A percentile compares a stretch with the other conserved stretches of the same genome.
Evolutionary conservation across 192 early-diverging fungal genomes (phyloP).

Genomic region (Globomyces pollinis-pini): DNA sequence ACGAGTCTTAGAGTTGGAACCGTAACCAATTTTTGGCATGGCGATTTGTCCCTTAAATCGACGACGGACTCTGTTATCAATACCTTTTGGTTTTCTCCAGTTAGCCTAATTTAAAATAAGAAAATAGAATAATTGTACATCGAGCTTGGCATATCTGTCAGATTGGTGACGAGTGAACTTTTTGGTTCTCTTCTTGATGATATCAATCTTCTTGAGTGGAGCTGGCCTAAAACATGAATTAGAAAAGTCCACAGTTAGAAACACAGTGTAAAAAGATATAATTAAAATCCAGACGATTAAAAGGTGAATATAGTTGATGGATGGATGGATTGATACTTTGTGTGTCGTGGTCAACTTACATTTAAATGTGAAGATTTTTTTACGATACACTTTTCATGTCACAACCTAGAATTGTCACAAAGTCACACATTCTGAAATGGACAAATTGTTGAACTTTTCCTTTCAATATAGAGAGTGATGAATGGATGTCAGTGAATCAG

Average conservation of each 20-base stretch:
- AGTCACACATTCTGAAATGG: too few species aligned
- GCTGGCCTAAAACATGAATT: conserved; percentile 62
- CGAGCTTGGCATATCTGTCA: conserved; percentile 95
- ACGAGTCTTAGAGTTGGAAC: conserved; percentile 92
- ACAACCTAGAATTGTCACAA: too few species aligned
- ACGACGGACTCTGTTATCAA: conserved; percentile 96
- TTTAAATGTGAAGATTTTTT: too few species aligned
- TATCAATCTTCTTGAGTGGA: conserved; percentile 87
- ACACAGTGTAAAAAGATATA: neutral
- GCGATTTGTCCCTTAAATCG: conserved; percentile 96
- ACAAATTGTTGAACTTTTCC: too few species aligned
- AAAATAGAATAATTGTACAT: conserved; percentile 43
- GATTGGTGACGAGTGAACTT: conserved; percentile 95
- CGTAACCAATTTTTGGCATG: conserved; percentile 99
- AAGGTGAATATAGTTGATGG: too few species aligned
- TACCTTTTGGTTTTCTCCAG: conserved; percentile 99
- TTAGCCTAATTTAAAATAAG: conserved; percentile 60
- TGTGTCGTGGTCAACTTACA: too few species aligned
- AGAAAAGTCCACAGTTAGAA: neutral
- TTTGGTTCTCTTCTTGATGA: conserved; percentile 99
- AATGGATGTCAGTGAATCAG: too few species aligned
- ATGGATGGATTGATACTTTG: too few species aligned
- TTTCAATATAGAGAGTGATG: too few species aligned
- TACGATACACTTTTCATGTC: too few species aligned
- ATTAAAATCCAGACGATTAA: neutral